These are phyloP conservation scores for Erodium texanum DNA, from an alignment of 441 rosid species.

Conservation along the genomic window DNA sequence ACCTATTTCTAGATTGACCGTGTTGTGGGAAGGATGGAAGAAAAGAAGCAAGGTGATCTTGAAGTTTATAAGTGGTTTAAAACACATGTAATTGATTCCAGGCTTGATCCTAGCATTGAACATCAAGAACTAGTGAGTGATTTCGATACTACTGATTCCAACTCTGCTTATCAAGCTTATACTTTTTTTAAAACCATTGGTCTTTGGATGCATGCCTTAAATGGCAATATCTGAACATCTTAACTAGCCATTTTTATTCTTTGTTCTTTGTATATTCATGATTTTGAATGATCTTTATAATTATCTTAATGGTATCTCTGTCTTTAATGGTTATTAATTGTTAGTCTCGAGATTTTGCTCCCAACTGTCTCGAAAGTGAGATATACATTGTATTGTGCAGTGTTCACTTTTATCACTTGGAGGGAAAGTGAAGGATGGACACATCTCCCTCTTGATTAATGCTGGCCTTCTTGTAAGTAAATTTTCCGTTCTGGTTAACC, in stretches of 20 bases:
- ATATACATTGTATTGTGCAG: constrained; percentile 27
- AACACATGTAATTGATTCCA: constrained; percentile 59
- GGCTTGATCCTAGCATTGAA: constrained; percentile 65
- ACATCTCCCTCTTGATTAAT: constrained; percentile 63
- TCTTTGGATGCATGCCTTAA: not conserved
- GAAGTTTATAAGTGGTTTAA: constrained; percentile 74
- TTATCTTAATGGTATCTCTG: not conserved
- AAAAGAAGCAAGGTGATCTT: constrained; percentile 41
- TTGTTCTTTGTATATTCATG: not conserved
- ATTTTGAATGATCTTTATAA: not conserved
- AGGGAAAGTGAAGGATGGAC: constrained; percentile 68
- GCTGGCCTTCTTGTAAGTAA: constrained; percentile 82
- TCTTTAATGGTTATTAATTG: not conserved
- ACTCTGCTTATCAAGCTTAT: not conserved
- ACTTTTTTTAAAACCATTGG: not conserved
- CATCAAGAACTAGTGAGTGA: constrained; percentile 73
- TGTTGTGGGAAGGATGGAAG: constrained; percentile 59
- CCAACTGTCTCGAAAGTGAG: not conserved
- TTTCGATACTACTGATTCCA: constrained; percentile 6
- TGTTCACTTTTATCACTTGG: constrained; percentile 60
- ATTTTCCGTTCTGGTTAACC: not conserved
- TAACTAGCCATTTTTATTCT: not conserved
- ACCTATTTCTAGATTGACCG: constrained; percentile 42
- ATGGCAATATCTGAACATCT: not conserved
- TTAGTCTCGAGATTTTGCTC: not conserved